phyloP scores from a whole-genome alignment of 139 green algal species.

The Chlamydomonas sp. region DNA sequence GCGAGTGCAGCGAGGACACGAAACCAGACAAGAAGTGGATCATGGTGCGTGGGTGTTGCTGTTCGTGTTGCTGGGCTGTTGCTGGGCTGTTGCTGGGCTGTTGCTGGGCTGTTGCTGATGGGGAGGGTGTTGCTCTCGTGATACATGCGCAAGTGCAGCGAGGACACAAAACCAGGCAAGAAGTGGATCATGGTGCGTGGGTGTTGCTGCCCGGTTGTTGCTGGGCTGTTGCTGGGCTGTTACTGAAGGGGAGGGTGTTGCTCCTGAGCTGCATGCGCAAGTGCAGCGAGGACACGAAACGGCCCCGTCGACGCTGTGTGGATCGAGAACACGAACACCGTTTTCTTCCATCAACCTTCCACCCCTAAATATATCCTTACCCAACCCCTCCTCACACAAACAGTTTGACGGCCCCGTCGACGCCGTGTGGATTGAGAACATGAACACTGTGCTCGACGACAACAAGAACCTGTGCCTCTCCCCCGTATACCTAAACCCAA shows the following conservation, averaged over 20 bases:
- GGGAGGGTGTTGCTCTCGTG: constrained; percentile 68
- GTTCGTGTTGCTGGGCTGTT: no score
- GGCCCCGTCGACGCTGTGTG: constrained; percentile 69
- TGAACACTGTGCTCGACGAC: no score
- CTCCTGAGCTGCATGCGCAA: constrained; percentile 74
- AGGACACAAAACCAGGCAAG: constrained; percentile 64
- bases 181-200: constrained; percentile 85
- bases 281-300: constrained; percentile 53
- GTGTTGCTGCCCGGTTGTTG: no score
- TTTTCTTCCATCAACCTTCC: no score
- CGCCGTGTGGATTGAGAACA: constrained; percentile 64
- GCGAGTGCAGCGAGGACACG: constrained; percentile 58
- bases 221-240: no score
- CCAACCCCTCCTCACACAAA: no score
- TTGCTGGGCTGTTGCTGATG: no score
- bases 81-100: no score
- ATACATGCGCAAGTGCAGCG: constrained; percentile 69
- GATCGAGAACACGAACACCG: constrained; percentile 66
- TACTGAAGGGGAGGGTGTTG: no score
- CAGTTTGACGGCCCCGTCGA: constrained; percentile 74
- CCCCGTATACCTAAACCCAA: constrained; percentile 38
- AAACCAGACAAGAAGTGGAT: constrained; percentile 76
- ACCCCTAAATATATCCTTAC: no score
- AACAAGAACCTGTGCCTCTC: no score
- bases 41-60: no score